Conservation (phyloP, 139 green algal species). For the Mesotaenium endlicherianum region DNA sequence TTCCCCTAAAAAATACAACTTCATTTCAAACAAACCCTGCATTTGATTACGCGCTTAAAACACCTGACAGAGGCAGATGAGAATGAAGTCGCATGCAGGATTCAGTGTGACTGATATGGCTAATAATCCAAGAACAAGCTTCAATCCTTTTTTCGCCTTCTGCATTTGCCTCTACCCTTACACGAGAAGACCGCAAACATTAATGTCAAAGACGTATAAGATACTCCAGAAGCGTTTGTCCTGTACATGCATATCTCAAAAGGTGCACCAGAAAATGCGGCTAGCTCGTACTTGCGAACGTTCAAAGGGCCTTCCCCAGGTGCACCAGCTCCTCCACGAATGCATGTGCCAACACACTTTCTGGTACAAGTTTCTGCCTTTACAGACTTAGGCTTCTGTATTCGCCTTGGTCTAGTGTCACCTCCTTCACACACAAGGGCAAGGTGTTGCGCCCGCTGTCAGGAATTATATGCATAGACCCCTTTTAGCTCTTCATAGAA, state of each 20-base stretch:
- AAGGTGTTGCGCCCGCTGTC: background rate
- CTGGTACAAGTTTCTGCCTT: constrained; percentile 5
- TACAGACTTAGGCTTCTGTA: background rate
- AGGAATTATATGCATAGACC: background rate
- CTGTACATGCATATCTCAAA: background rate
- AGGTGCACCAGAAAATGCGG: background rate
- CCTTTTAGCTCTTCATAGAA: background rate
- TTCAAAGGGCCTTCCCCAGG: background rate
- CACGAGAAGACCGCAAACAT: background rate
- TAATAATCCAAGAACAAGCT: background rate
- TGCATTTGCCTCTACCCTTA: background rate
- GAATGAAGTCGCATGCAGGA: background rate
- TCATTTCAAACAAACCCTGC: background rate
- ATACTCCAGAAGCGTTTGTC: background rate
- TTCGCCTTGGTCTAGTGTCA: background rate
- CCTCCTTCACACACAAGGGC: background rate
- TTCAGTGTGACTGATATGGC: background rate
- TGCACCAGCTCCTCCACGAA: background rate
- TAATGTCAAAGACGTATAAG: background rate
- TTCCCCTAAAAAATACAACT: background rate
- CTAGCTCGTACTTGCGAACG: background rate
- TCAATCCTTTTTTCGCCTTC: background rate
- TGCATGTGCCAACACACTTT: constrained; percentile 4
- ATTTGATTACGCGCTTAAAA: background rate
- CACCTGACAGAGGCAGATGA: background rate